Conservation (phyloP, 2,329 filamentous ascomycete species). For the Xylariaceae sp. region DNA sequence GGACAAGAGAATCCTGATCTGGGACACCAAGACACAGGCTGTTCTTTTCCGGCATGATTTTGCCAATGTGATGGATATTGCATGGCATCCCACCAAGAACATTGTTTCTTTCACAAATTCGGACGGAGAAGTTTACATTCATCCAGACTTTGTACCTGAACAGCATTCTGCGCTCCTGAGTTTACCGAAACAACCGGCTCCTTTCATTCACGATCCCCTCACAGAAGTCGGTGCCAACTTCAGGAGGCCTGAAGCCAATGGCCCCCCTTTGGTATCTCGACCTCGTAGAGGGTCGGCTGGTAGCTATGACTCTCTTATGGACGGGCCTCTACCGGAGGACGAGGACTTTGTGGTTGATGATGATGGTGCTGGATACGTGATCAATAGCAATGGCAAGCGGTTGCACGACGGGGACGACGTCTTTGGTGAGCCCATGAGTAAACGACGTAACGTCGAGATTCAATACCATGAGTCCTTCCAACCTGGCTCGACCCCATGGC, state of each 20-base stretch:
- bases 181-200: conserved; percentile 64
- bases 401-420: conserved; percentile 49
- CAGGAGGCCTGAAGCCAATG: conserved; percentile 51
- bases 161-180: conserved; percentile 54
- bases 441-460: conserved; percentile 52
- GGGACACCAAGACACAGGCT: conserved; percentile 85
- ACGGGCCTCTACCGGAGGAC: conserved; percentile 50
- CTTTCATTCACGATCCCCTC: conserved; percentile 78
- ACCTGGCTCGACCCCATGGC: conserved; percentile 91
- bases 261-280: conserved; percentile 46
- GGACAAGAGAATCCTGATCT: conserved; percentile 68
- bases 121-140: conserved; percentile 90
- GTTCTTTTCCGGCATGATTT: conserved; percentile 75
- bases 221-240: conserved; percentile 64
- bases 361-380: conserved; percentile 83
- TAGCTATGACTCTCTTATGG: conserved; percentile 78
- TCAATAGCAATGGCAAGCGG: conserved; percentile 49
- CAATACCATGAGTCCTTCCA: conserved; percentile 82
- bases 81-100: conserved; percentile 89
- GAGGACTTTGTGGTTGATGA: conserved; percentile 93
- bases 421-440: conserved; percentile 40
- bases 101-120: conserved; percentile 86
- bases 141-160: conserved; percentile 61
- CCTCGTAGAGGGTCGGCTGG: conserved; percentile 62
- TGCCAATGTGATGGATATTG: conserved; percentile 75